Conservation (phyloP, 306 rosid species). For the Ormosia semicastrata region DNA sequence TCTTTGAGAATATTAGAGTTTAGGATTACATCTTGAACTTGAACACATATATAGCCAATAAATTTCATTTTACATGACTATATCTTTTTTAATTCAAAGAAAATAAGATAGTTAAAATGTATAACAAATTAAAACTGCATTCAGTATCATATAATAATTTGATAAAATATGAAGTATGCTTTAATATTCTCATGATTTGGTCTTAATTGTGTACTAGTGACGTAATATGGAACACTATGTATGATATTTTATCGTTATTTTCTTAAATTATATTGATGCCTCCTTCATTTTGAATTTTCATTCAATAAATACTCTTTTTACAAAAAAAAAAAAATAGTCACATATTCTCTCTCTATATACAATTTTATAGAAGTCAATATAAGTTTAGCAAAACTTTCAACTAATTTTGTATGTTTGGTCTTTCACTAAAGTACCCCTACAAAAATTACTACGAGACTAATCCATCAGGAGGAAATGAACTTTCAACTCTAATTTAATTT, state of each 20-base stretch:
- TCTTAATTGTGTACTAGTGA: neutral
- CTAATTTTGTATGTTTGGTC: neutral
- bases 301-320: neutral
- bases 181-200: neutral
- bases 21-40: neutral
- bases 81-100: neutral
- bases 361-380: neutral
- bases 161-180: neutral
- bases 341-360: neutral
- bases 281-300: neutral
- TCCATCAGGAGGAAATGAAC: too few species aligned
- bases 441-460: too few species aligned
- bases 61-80: neutral
- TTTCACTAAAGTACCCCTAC: too few species aligned
- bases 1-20: slow-evolving; percentile 10
- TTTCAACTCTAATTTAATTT: too few species aligned
- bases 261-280: neutral
- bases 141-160: neutral
- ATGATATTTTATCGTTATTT: neutral
- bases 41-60: neutral
- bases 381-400: neutral
- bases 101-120: neutral
- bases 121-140: neutral
- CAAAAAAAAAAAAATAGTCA: neutral
- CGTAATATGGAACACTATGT: neutral